Evolutionary conservation across 352 stramenopile species (phyloP).

Genomic region (Phytophthora quininea): DNA sequence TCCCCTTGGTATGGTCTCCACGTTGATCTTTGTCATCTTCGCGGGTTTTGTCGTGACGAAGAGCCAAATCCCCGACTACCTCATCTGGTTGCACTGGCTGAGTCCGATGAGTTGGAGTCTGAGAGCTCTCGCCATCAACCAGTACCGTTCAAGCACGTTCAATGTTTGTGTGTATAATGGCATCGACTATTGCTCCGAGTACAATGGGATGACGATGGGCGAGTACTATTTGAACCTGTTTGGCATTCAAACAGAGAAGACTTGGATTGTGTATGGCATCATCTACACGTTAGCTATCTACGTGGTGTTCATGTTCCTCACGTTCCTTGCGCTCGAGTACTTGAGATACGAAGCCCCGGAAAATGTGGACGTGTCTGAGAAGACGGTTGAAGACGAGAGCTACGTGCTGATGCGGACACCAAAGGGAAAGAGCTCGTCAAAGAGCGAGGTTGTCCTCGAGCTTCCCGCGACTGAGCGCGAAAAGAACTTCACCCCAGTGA

Average conservation of each 20-base stretch:
- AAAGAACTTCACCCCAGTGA: slow-evolving; percentile 29
- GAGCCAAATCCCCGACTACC: slow-evolving; percentile 47
- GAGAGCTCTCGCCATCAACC: slow-evolving; percentile 41
- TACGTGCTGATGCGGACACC: slow-evolving; percentile 14
- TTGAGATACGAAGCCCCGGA: slow-evolving; percentile 18
- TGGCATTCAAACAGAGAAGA: slow-evolving; percentile 38
- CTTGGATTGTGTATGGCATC: slow-evolving; percentile 43
- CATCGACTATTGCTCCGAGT: slow-evolving; percentile 39
- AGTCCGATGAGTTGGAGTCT: slow-evolving; percentile 59
- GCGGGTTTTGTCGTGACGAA: slow-evolving; percentile 52
- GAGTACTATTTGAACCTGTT: slow-evolving; percentile 43
- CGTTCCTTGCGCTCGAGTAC: slow-evolving; percentile 31
- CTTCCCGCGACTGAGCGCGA: background rate
- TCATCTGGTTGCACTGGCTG: slow-evolving; percentile 63
- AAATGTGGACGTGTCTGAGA: slow-evolving; percentile 15
- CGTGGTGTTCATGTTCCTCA: slow-evolving; percentile 36
- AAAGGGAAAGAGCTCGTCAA: slow-evolving; percentile 6
- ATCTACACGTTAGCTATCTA: slow-evolving; percentile 38
- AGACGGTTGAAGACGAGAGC: slow-evolving; percentile 12
- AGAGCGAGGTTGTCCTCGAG: background rate
- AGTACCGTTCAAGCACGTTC: slow-evolving; percentile 39
- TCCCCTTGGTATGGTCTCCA: slow-evolving; percentile 39
- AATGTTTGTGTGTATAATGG: slow-evolving; percentile 34
- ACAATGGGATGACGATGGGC: slow-evolving; percentile 30
- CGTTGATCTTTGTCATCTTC: slow-evolving; percentile 56